Evolutionary conservation across 495 filamentous ascomycete genomes (phyloP).

Genomic region (Thozetella sp.): DNA sequence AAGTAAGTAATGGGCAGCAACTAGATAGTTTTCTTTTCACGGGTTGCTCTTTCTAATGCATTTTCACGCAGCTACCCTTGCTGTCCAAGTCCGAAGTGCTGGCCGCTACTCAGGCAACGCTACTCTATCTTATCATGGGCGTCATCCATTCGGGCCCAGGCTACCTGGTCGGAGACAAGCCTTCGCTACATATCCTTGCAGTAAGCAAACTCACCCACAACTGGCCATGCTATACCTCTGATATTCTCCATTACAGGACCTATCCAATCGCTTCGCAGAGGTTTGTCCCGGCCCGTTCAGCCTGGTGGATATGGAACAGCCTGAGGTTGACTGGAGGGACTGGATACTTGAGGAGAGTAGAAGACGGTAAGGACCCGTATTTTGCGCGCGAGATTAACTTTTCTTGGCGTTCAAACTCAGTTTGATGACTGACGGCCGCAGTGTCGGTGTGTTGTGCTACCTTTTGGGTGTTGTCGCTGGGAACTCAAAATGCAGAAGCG

Average conservation of each 20-base stretch:
- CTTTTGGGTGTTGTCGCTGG: constrained; percentile 7
- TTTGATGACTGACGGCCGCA: too few species aligned
- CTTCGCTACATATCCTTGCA: constrained; percentile 1
- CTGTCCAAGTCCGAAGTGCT: too few species aligned
- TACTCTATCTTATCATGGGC: constrained; percentile 9
- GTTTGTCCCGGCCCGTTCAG: constrained; percentile 10
- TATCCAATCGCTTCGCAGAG: constrained; percentile 4
- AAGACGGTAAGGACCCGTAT: not conserved
- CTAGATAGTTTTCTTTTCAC: too few species aligned
- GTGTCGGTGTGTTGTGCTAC: constrained; percentile 7
- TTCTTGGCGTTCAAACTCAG: too few species aligned
- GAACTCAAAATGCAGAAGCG: not conserved
- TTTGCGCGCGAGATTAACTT: not conserved
- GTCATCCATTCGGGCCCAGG: constrained; percentile 5
- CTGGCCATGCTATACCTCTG: too few species aligned
- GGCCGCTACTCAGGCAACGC: not conserved
- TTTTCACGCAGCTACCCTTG: too few species aligned
- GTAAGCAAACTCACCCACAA: too few species aligned
- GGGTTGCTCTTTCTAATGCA: too few species aligned
- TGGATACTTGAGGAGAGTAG: constrained; percentile 12
- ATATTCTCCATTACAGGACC: too few species aligned
- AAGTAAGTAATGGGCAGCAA: too few species aligned
- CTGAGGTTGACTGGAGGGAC: constrained; percentile 7
- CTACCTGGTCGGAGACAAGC: constrained; percentile 2
- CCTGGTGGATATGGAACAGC: not conserved